Conservation (phyloP, 192 early-diverging fungal species). For the Podila epigama region DNA sequence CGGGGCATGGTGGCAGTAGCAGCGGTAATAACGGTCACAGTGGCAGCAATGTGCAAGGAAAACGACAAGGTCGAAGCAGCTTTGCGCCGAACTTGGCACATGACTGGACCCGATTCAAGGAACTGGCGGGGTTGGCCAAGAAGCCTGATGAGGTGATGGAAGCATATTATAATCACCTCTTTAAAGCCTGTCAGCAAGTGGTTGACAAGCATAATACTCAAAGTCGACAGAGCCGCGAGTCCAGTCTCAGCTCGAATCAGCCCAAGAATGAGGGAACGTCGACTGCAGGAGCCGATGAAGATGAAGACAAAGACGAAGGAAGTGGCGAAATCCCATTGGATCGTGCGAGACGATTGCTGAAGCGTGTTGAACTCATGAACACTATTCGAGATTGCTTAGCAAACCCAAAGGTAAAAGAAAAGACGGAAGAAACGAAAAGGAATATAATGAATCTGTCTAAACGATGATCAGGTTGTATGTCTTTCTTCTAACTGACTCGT, state of each 20-base stretch:
- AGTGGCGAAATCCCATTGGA: slow-evolving; percentile 66
- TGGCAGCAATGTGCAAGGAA: slow-evolving; percentile 10
- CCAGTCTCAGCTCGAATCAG: slow-evolving; percentile 20
- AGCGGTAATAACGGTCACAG: slow-evolving; percentile 13
- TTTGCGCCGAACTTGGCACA: background rate
- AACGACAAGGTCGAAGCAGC: background rate
- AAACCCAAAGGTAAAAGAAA: slow-evolving; percentile 53
- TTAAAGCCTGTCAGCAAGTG: slow-evolving; percentile 67
- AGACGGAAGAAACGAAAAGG: no score
- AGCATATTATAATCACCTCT: slow-evolving; percentile 64
- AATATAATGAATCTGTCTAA: no score
- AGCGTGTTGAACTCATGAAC: slow-evolving; percentile 76
- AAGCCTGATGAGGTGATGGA: slow-evolving; percentile 77
- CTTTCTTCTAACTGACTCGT: slow-evolving; percentile 2
- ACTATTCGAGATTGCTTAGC: slow-evolving; percentile 68
- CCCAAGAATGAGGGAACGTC: slow-evolving; percentile 22
- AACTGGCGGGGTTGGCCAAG: slow-evolving; percentile 66
- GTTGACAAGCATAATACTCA: slow-evolving; percentile 33
- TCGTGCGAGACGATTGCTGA: slow-evolving; percentile 72
- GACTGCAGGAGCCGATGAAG: slow-evolving; percentile 41
- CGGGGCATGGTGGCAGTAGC: background rate
- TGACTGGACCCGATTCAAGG: slow-evolving; percentile 75
- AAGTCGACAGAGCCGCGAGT: slow-evolving; percentile 13
- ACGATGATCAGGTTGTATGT: background rate
- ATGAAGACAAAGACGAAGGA: slow-evolving; percentile 36